phyloP scores from a whole-genome alignment of 1,139 yeast genomes.

The Yamadazyma pseudoaaseri region DNA sequence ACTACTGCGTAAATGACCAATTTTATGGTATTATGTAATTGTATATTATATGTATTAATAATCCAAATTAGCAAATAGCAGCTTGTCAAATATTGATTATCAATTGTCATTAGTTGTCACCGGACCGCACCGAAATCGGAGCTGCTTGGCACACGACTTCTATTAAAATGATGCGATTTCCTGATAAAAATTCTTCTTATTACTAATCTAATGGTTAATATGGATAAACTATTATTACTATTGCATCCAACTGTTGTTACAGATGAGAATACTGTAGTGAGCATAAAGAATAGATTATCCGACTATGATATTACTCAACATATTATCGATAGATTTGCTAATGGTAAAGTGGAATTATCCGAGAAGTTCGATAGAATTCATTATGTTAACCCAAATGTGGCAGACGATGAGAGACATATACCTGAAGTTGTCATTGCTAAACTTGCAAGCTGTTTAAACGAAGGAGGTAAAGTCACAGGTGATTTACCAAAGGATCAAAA shows the following conservation, averaged over 20 bases:
- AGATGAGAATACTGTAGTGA: slow-evolving; percentile 21
- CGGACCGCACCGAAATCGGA: too few species aligned
- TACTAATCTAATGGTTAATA: slow-evolving; percentile 1
- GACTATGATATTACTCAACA: slow-evolving; percentile 48
- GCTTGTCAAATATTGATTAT: too few species aligned
- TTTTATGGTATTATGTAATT: not conserved
- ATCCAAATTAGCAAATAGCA: slow-evolving; percentile 1
- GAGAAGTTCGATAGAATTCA: slow-evolving; percentile 48
- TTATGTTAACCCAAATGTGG: slow-evolving; percentile 59
- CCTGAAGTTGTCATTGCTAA: slow-evolving; percentile 39
- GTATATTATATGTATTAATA: not conserved
- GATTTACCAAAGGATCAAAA: slow-evolving; percentile 49
- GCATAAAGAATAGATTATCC: slow-evolving; percentile 8
- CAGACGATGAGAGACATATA: slow-evolving; percentile 33
- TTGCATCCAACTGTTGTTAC: slow-evolving; percentile 76
- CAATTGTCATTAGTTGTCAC: not conserved
- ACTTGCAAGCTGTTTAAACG: slow-evolving; percentile 7
- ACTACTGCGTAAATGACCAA: not conserved
- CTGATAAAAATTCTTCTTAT: slow-evolving; percentile 1
- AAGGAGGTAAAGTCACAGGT: slow-evolving; percentile 54
- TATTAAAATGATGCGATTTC: slow-evolving; percentile 2
- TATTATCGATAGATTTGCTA: slow-evolving; percentile 69
- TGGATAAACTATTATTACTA: slow-evolving; percentile 41
- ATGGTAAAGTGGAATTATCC: slow-evolving; percentile 49
- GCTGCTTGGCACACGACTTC: too few species aligned